A percentile compares a stretch with the other conserved stretches of the same genome.
phyloP scores from a whole-genome alignment of 164 flowering plant genomes.

The Dillenia turbinata region DNA sequence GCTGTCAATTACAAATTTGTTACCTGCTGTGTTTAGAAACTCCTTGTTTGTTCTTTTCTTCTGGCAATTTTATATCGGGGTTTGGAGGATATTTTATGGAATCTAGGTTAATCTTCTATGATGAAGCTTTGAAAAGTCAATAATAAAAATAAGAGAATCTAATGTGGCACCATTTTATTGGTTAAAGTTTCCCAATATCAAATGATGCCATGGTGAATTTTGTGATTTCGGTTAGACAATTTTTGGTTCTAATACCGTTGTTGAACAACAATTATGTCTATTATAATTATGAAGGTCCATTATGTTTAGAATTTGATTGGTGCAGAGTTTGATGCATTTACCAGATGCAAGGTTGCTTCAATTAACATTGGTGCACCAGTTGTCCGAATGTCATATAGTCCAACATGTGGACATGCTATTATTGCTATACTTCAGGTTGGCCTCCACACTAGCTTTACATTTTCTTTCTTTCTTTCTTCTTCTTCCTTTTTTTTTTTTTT shows the following conservation, averaged over 20 bases:
- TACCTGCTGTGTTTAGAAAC: too few species aligned
- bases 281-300: neutral
- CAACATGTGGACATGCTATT: slow-evolving; percentile 76
- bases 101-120: too few species aligned
- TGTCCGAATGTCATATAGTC: slow-evolving; percentile 93
- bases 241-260: neutral
- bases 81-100: too few species aligned
- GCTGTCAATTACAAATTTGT: too few species aligned
- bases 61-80: too few species aligned
- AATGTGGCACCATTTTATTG: neutral
- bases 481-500: too few species aligned
- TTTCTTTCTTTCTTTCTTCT: too few species aligned
- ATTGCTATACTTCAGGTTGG: slow-evolving; percentile 91
- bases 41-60: too few species aligned
- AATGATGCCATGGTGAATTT: too few species aligned
- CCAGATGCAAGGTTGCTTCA: slow-evolving; percentile 91
- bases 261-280: neutral
- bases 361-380: slow-evolving; percentile 85
- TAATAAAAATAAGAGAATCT: too few species aligned
- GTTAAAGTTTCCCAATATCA: neutral
- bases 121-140: too few species aligned
- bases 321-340: slow-evolving; percentile 91
- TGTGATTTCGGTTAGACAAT: neutral
- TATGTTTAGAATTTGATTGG: neutral
- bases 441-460: neutral